phyloP scores from a whole-genome alignment of 2,329 filamentous ascomycete genomes.

The Calonectria ilicicola region DNA sequence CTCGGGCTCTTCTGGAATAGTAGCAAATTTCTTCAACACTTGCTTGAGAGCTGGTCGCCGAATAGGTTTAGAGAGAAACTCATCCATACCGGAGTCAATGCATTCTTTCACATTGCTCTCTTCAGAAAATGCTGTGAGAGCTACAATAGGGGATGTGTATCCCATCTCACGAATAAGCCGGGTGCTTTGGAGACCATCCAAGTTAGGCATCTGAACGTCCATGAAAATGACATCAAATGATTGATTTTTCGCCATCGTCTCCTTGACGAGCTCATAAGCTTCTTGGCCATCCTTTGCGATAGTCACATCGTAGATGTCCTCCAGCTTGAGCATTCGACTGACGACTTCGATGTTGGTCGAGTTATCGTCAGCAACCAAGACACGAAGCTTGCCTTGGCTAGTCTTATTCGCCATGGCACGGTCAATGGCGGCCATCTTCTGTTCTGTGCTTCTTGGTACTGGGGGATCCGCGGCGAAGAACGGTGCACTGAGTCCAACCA shows the following conservation, averaged over 20 bases:
- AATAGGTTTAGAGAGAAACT: conserved; percentile 84
- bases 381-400: conserved; percentile 74
- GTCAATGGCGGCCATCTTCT: conserved; percentile 75
- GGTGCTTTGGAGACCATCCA: conserved; percentile 90
- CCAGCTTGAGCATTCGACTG: conserved; percentile 77
- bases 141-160: conserved; percentile 89
- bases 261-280: conserved; percentile 87
- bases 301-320: conserved; percentile 87
- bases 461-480: conserved; percentile 73
- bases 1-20: conserved; percentile 77
- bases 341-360: conserved; percentile 69
- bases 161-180: conserved; percentile 87
- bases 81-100: conserved; percentile 92
- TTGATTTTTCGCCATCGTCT: conserved; percentile 78
- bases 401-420: conserved; percentile 72
- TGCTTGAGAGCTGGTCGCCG: conserved; percentile 87
- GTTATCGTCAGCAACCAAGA: conserved; percentile 84
- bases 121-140: conserved; percentile 89
- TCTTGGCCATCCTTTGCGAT: conserved; percentile 90
- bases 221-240: conserved; percentile 93
- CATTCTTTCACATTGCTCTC: conserved; percentile 90
- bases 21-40: conserved; percentile 85
- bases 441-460: conserved; percentile 56
- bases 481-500: conserved; percentile 85
- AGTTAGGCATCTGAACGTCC: conserved; percentile 96